phyloP scores from a whole-genome alignment of 495 filamentous ascomycete species.

The Cryomyces antarcticus region DNA sequence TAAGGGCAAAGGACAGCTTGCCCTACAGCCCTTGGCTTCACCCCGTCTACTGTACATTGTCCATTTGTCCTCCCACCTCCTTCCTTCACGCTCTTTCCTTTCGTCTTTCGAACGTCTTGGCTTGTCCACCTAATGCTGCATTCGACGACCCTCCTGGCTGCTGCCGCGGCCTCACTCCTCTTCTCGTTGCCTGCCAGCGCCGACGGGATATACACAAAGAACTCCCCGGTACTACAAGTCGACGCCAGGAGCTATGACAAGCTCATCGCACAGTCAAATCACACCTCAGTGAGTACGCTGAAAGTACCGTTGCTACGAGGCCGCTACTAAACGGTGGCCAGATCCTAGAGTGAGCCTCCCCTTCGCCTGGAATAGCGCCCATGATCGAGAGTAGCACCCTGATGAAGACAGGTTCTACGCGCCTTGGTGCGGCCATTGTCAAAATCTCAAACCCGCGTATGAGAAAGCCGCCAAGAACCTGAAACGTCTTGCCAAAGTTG shows the following conservation, averaged over 20 bases:
- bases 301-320: neutral
- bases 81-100: too few relatives aligned
- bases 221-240: slow-evolving; percentile 71
- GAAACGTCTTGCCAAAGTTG: slow-evolving; percentile 78
- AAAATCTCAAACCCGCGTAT: slow-evolving; percentile 87
- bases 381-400: too few relatives aligned
- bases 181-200: slow-evolving; percentile 43
- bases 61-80: too few relatives aligned
- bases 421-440: slow-evolving; percentile 91
- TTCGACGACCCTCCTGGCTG: slow-evolving; percentile 7
- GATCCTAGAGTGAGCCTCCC: slow-evolving; percentile 43
- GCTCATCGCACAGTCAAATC: slow-evolving; percentile 71
- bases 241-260: slow-evolving; percentile 67
- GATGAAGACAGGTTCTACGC: slow-evolving; percentile 55
- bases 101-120: too few relatives aligned
- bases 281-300: slow-evolving; percentile 55
- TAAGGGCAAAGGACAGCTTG: too few relatives aligned
- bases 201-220: slow-evolving; percentile 62
- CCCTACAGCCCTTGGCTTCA: too few relatives aligned
- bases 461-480: slow-evolving; percentile 84
- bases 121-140: too few relatives aligned
- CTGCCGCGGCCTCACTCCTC: slow-evolving; percentile 28
- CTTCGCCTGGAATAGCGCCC: too few relatives aligned
- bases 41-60: too few relatives aligned
- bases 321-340: slow-evolving; percentile 9